Evolutionary conservation across 1,139 yeast species (phyloP).

Genomic region (Meyerozyma smithsonii): DNA sequence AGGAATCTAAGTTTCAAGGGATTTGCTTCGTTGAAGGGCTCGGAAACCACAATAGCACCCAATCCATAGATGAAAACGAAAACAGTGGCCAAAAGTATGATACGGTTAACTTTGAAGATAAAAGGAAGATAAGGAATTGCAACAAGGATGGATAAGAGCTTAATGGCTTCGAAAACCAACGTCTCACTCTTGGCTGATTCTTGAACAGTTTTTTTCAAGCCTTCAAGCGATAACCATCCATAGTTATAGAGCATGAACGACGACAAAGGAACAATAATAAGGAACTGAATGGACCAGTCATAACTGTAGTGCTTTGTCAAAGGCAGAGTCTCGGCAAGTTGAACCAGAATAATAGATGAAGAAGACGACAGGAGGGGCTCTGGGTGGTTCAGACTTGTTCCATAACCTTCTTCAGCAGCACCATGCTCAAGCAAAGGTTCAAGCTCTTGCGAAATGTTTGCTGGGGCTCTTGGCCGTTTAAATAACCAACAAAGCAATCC

Average conservation of each 20-base stretch:
- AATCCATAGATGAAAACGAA: slow-evolving; percentile 32
- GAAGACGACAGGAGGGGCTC: slow-evolving; percentile 9
- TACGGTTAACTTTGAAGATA: slow-evolving; percentile 59
- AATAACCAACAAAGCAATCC: slow-evolving; percentile 53
- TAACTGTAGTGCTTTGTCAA: slow-evolving; percentile 46
- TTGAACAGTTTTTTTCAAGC: slow-evolving; percentile 64
- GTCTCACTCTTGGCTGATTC: slow-evolving; percentile 50
- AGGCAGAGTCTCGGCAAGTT: background rate
- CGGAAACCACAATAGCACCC: slow-evolving; percentile 28
- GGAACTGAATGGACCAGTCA: slow-evolving; percentile 77
- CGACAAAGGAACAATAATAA: slow-evolving; percentile 63
- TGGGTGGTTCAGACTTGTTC: slow-evolving; percentile 10
- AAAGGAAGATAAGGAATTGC: slow-evolving; percentile 66
- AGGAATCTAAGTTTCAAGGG: slow-evolving; percentile 71
- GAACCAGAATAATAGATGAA: slow-evolving; percentile 7
- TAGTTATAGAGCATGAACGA: slow-evolving; percentile 47
- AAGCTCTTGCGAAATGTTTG: slow-evolving; percentile 3
- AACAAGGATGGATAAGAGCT: slow-evolving; percentile 31
- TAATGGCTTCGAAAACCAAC: slow-evolving; percentile 43
- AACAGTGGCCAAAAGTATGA: slow-evolving; percentile 39
- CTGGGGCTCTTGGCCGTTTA: slow-evolving; percentile 8
- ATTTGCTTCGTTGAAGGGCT: slow-evolving; percentile 52
- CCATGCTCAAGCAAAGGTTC: slow-evolving; percentile 17
- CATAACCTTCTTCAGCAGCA: slow-evolving; percentile 15
- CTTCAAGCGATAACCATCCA: slow-evolving; percentile 55